Evolutionary conservation across 805 yeast species (phyloP).

Genomic region (Lipomyces yamanashiensis): DNA sequence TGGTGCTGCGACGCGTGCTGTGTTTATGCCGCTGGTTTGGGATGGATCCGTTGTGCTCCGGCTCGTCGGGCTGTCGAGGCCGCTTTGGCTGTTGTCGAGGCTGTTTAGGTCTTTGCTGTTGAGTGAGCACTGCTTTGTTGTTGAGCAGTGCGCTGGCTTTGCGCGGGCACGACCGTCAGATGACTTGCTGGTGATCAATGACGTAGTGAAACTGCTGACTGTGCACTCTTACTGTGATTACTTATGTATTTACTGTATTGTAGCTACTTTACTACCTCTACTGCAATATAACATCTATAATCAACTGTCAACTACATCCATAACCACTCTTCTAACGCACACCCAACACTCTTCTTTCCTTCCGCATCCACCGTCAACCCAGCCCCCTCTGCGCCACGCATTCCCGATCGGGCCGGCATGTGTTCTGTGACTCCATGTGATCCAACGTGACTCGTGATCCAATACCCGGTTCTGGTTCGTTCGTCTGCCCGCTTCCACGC

Average conservation of each 20-base stretch:
- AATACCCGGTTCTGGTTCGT: constrained; percentile 3
- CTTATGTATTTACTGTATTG: neutral
- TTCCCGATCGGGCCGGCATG: constrained; percentile 7
- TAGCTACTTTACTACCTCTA: neutral
- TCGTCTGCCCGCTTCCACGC: constrained; percentile 12
- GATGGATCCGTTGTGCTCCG: neutral
- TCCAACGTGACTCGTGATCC: neutral
- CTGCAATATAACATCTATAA: neutral
- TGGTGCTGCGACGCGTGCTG: no score
- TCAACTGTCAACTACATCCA: no score
- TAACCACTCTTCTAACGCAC: no score
- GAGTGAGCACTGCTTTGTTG: neutral
- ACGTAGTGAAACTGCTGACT: neutral
- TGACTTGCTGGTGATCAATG: neutral
- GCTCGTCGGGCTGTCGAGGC: neutral
- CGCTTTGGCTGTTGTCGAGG: neutral
- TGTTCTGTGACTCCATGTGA: constrained; percentile 5
- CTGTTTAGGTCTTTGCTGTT: neutral
- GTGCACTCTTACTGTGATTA: no score
- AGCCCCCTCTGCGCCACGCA: neutral
- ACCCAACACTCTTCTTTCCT: neutral
- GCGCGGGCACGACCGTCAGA: constrained; percentile 2
- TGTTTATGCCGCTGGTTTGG: no score
- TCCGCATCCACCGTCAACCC: neutral
- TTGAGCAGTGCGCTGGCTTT: neutral